Evolutionary conservation across 176 grass and related monocot species (phyloP).

Genomic region (Oryza glaberrima): DNA sequence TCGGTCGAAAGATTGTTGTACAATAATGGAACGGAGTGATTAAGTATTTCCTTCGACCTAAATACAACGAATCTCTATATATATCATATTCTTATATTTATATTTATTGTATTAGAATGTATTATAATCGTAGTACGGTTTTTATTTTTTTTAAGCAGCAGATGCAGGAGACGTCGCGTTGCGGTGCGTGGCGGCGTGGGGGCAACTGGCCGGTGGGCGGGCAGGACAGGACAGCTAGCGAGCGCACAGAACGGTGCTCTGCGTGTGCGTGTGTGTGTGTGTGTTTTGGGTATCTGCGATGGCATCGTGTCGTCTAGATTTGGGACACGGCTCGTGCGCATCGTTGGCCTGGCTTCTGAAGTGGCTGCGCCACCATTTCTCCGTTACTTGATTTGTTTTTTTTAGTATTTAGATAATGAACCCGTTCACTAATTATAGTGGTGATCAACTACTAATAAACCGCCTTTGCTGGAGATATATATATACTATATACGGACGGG

Average conservation of each 20-base stretch:
- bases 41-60: no score
- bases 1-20: no score
- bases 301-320: neutral
- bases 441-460: neutral
- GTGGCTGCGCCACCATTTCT: neutral
- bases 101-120: no score
- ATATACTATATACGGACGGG: neutral
- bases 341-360: neutral
- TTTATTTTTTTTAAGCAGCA: no score
- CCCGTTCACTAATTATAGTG: neutral
- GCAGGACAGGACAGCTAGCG: neutral
- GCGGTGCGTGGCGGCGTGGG: no score
- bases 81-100: no score
- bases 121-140: no score
- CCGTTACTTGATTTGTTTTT: neutral
- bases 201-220: neutral
- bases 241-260: no score
- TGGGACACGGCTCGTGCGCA: slow-evolving; percentile 22
- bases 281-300: neutral
- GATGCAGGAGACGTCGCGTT: no score
- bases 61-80: no score
- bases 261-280: neutral
- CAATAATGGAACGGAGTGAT: no score
- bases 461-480: neutral
- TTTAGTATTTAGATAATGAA: neutral